Evolutionary conservation across 2,329 filamentous ascomycete genomes (phyloP).

Genomic region (Graphilbum sp.): DNA sequence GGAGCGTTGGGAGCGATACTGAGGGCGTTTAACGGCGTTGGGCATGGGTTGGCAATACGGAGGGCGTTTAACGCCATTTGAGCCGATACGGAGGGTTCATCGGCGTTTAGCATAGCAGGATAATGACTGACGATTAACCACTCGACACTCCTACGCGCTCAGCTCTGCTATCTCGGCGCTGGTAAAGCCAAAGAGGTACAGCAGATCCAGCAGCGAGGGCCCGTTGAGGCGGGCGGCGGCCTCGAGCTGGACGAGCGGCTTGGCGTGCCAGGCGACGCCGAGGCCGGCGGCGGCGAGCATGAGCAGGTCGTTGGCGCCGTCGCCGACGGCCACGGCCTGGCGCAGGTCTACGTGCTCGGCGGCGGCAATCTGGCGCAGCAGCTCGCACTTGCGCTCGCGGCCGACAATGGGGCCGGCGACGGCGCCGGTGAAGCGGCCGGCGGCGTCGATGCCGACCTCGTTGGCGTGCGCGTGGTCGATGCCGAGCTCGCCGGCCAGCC

Average conservation of each 20-base stretch:
- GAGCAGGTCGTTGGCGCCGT: conserved; percentile 67
- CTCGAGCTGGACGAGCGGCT: conserved; percentile 65
- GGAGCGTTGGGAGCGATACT: too few relatives aligned
- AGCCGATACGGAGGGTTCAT: too few relatives aligned
- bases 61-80: too few relatives aligned
- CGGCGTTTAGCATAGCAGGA: too few relatives aligned
- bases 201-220: conserved; percentile 50
- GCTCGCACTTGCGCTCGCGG: conserved; percentile 55
- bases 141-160: neutral
- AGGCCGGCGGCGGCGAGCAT: conserved; percentile 65
- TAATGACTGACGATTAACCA: too few relatives aligned
- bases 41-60: too few relatives aligned
- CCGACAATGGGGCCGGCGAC: conserved; percentile 59
- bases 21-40: too few relatives aligned
- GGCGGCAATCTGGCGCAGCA: conserved; percentile 53
- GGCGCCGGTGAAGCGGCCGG: conserved; percentile 51
- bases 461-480: conserved; percentile 86
- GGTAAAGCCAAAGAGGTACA: conserved; percentile 60
- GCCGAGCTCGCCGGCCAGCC: conserved; percentile 67
- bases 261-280: conserved; percentile 72
- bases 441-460: conserved; percentile 47
- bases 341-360: conserved; percentile 48
- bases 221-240: conserved; percentile 59
- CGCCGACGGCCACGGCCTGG: conserved; percentile 59
- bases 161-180: conserved; percentile 37